These are phyloP conservation scores for Auricularia sp. DNA, from an alignment of 768 basidiomycete genomes.

Conservation along the genomic window DNA sequence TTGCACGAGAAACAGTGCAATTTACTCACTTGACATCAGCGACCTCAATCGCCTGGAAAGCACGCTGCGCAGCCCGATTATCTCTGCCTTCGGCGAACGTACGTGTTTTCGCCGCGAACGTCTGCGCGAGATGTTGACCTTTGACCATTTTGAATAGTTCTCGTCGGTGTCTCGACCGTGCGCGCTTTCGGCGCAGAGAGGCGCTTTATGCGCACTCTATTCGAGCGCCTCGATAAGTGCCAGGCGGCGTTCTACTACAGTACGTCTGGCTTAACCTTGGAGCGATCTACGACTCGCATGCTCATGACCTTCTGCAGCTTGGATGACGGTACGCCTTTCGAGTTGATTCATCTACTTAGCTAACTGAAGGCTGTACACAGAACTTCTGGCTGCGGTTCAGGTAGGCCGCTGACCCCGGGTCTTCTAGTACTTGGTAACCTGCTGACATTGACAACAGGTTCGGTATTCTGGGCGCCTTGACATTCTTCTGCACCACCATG, in stretches of 20 bases:
- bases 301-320: neutral
- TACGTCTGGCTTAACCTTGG: neutral
- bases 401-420: constrained; percentile 18
- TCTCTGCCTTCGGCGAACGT: constrained; percentile 10
- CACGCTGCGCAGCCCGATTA: constrained; percentile 18
- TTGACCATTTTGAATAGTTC: constrained; percentile 10
- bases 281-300: neutral
- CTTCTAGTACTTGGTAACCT: neutral
- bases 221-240: constrained; percentile 2
- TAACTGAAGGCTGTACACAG: neutral
- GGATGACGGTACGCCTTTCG: neutral
- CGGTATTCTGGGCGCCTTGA: constrained; percentile 23
- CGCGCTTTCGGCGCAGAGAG: constrained; percentile 10
- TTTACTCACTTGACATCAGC: constrained; percentile 16
- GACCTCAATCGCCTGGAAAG: constrained; percentile 25
- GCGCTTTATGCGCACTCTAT: constrained; percentile 5
- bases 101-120: neutral
- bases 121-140: constrained; percentile 1
- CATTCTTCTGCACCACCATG: constrained; percentile 22
- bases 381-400: neutral
- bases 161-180: constrained; percentile 16
- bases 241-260: constrained; percentile 2
- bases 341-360: no score
- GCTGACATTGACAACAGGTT: constrained; percentile 13
- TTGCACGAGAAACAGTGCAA: neutral